Base-by-base conservation (phyloP, 2,329 filamentous ascomycete genomes). In the Ophiostoma fasciatum region DNA sequence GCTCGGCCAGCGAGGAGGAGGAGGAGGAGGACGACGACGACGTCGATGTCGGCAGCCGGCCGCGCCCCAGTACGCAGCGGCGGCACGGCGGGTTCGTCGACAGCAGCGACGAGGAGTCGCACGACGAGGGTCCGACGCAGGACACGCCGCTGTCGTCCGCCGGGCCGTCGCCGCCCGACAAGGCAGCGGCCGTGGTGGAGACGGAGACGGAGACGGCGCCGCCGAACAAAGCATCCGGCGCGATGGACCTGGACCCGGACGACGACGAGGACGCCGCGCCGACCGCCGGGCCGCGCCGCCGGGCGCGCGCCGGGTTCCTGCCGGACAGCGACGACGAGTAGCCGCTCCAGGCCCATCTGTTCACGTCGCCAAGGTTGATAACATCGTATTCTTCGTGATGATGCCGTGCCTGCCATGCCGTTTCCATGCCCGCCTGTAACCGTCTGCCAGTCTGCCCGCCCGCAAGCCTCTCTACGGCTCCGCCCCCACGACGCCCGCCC, bases 311-410 rank as follows among this genome's bases (percentile, higher is more conserved):
- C 4, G 71, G 71, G 0, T 75, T 76, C 42, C 52, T 75, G 31
- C 47, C 72, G 25, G 70, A 75, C 46, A 74, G 70, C 41, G 72
- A 71, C 49, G 71, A 76, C 32, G 68, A 72, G 43, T 65, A 70
- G 37, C 21, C 18, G 4, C n/a, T 27, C 6, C 20, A 22, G 20
- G 20, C 10, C 20, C 20, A 22, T 22, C n/a, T n/a, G n/a, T n/a
- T n/a, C n/a, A n/a, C n/a, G n/a, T n/a, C n/a, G n/a, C n/a, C n/a
- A n/a, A n/a, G n/a, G n/a, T n/a, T n/a, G n/a, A n/a, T n/a, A n/a
- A n/a, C n/a, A n/a, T n/a, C n/a, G n/a, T n/a, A n/a, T n/a, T n/a
- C n/a, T n/a, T n/a, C n/a, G n/a, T n/a, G n/a, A n/a, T n/a, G n/a
- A n/a, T n/a, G n/a, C n/a, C n/a, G n/a, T n/a, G n/a, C n/a, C n/a